Evolutionary conservation across 257 asterid genomes (phyloP), one percentile per base, ranked within the genome.

Genomic region (Parsonsia alboflavescens): DNA sequence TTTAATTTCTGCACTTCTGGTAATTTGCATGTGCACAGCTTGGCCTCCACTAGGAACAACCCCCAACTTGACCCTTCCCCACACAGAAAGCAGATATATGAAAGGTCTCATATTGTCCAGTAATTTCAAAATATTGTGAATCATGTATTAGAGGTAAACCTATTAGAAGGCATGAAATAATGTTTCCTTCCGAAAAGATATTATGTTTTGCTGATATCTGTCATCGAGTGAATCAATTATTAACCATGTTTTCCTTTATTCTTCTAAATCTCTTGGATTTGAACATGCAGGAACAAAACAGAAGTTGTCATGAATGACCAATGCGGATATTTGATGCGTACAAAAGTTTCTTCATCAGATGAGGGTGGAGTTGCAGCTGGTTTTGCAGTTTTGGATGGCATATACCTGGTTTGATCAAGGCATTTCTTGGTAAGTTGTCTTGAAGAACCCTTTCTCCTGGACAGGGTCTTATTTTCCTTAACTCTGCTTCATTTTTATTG

Each of bases 291-390:
- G 89, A 94, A 85, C 76, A 86, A 87, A 48, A 76, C 78, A 0
- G 76, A 81, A 63, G 90, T 92, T 61, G 67, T 92, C 52, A 74
- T 89, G 85, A 92, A 92, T 63, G 77, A 77, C 19, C 84, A 88
- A 2, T 71, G 85, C 1, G 99, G 99, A 56, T 90, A 92, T 73
- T 79, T 95, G 93, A 87, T 95, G 99, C 87, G 99, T 52, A 95
- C 98, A 30, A 95, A 95, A 87, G 99, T 92, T 11, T 88, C 96
- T 58, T 92, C 99, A 21, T 95, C 99, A 28, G 85, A 92, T 50
- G 99, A 95, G 69, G 99, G 99, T 15, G 99, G 99, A 22, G 99
- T 95, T 72, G 98, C 96, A 13, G 97, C 98, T 17, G 99, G 98
- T 13, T 90, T 88, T 68, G 98, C 96, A 50, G 98, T 92, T 85